Base-by-base conservation (phyloP, 805 yeast species). In the Candida bentonensis region DNA sequence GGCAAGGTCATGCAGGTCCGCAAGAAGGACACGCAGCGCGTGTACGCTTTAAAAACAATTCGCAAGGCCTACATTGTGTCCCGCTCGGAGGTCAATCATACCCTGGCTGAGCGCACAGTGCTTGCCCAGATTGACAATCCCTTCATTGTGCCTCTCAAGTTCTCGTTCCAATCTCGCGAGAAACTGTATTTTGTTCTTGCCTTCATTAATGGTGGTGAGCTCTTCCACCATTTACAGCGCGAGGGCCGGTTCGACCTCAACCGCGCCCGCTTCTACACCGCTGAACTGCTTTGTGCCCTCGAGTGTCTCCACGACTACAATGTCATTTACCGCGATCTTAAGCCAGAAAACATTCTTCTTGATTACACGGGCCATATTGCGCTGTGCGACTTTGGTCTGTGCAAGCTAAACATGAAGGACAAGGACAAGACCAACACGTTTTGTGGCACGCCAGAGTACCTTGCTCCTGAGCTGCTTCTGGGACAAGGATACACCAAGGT, bases 1-100 rank as follows among this genome's bases (percentile, higher is more conserved):
- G 98, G 98, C 43, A 92, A 92, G 64, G 98, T 92, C 44, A 92
- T 92, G 97, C 98, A 92, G 64, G 98, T 92, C 36, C 79, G 87
- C 50, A 92, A 92, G 65, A 85, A 84, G 54, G 98, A 92, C 62
- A 92, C 98, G 2, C 82, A 82, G 51, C 94, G 89, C 60, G 79
- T 92, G 21, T 92, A 92, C 62, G 98, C 98, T 1, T 68, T 92
- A 58, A 92, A 92, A 63, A 87, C 96, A 0, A 78, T 92, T 50
- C 73, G 97, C 54, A 92, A 92, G 61, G 85, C 94, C 17, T 95
- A 92, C 58, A 87, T 92, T 53, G 94, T 92, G 26, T 83, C 94
- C 22, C 78, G 94, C 58, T 78, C 86, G 66, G 98, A 92, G 65
- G 96, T 92, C 21, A 85, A 88, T 2, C 98, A 92, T 63, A 92